Conservation (phyloP, 2,329 filamentous ascomycete species). For the Thielaviopsis euricoi region DNA sequence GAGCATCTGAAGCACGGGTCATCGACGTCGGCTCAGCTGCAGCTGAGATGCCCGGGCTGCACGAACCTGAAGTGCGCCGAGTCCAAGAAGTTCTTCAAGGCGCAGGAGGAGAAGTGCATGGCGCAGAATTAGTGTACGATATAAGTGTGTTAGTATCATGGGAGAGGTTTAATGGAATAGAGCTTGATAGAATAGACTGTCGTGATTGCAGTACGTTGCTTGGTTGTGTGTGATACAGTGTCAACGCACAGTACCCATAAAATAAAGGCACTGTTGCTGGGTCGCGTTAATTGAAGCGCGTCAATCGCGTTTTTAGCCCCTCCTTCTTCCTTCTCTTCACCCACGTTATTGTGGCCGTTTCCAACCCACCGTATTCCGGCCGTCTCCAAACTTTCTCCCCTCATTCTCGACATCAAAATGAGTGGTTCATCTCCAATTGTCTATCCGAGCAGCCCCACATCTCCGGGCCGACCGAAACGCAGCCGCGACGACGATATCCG, state of each 20-base stretch:
- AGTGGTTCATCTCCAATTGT: constrained; percentile 11
- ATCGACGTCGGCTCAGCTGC: constrained; percentile 68
- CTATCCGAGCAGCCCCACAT: constrained; percentile 12
- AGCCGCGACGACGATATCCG: constrained; percentile 6
- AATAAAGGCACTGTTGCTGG: background rate
- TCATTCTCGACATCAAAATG: background rate
- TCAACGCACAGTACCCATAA: accelerated
- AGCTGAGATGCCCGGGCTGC: constrained; percentile 80
- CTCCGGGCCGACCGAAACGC: constrained; percentile 9
- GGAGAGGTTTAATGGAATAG: no score
- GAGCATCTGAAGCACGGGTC: constrained; percentile 53
- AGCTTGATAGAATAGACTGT: no score
- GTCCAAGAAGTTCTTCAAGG: constrained; percentile 49
- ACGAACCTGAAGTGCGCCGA: constrained; percentile 76
- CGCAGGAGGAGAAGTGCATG: constrained; percentile 4
- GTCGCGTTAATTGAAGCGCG: constrained; percentile 8
- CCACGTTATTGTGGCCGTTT: no score
- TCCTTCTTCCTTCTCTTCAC: background rate
- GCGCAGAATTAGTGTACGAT: background rate
- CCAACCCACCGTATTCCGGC: no score
- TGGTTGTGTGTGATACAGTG: no score
- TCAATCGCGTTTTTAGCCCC: background rate
- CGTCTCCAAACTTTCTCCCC: no score
- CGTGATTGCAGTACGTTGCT: background rate
- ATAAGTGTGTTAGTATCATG: no score